Conservation (phyloP, 2,329 filamentous ascomycete genomes). For the Monilinia vaccinii-corymbosi region DNA sequence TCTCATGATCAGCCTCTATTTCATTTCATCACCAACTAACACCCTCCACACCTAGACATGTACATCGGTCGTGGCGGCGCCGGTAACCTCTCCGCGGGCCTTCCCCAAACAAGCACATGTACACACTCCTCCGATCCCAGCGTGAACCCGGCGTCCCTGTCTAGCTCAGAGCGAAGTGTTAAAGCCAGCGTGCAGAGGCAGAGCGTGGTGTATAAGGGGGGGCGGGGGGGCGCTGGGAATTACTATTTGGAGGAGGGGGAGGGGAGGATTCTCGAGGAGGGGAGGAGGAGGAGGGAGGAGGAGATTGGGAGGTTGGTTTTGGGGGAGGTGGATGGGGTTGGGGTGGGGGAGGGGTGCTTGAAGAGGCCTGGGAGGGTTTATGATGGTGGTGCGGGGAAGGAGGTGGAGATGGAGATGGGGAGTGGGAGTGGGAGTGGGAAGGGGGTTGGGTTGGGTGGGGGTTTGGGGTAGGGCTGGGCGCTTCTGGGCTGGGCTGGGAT, state of each 20-base stretch:
- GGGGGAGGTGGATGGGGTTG: background rate
- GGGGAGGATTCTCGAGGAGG: constrained; percentile 26
- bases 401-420: background rate
- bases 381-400: background rate
- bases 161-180: background rate
- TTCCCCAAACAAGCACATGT: constrained; percentile 12
- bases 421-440: no score
- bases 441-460: background rate
- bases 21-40: no score
- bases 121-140: constrained; percentile 10
- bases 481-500: background rate
- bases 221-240: constrained; percentile 27
- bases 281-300: background rate
- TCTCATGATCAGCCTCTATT: no score
- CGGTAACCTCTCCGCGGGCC: constrained; percentile 40
- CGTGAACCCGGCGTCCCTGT: constrained; percentile 3
- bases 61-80: constrained; percentile 48
- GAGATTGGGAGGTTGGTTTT: background rate
- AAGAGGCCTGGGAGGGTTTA: background rate
- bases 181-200: constrained; percentile 10
- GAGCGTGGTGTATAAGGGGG: constrained; percentile 23
- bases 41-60: background rate
- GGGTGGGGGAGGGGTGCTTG: background rate
- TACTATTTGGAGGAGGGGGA: constrained; percentile 34
- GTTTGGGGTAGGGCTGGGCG: background rate